Evolutionary conservation across 139 green algal genomes (phyloP).

Genomic region (Volvox reticuliferus): DNA sequence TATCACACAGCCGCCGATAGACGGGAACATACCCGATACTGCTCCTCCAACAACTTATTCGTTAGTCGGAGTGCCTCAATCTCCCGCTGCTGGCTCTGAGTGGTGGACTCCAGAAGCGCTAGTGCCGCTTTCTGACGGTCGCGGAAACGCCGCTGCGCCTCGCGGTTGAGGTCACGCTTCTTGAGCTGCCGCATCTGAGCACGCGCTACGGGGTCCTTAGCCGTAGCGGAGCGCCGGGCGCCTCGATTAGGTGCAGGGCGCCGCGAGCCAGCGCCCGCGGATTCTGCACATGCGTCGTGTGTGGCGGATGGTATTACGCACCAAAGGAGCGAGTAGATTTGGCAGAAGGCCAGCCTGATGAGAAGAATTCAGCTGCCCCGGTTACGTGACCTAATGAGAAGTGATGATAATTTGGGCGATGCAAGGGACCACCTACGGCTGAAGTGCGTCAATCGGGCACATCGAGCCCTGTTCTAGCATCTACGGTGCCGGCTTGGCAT

Average conservation of each 20-base stretch:
- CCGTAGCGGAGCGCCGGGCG: background rate
- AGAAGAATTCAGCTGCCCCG: too few species aligned
- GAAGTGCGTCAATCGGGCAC: too few species aligned
- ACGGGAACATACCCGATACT: conserved; percentile 36
- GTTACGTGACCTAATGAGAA: too few species aligned
- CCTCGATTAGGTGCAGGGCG: conserved; percentile 4
- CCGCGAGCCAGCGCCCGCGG: background rate
- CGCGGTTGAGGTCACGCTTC: conserved; percentile 49
- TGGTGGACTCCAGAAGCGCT: conserved; percentile 31
- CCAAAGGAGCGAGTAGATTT: too few species aligned
- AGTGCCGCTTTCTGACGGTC: conserved; percentile 42
- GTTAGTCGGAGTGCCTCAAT: conserved; percentile 34
- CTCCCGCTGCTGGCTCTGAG: conserved; percentile 40
- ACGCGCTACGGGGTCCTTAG: conserved; percentile 23
- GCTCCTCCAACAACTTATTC: conserved; percentile 50
- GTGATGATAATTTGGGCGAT: too few species aligned
- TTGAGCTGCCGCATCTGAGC: conserved; percentile 42
- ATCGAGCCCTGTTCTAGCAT: too few species aligned
- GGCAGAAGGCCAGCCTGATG: too few species aligned
- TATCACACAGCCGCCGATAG: too few species aligned
- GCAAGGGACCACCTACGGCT: too few species aligned
- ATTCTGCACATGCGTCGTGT: background rate
- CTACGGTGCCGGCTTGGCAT: too few species aligned
- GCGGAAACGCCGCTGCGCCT: conserved; percentile 50
- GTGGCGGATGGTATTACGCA: too few species aligned